A percentile compares a stretch with the other conserved stretches of the same genome.
These are phyloP conservation scores for Aegilops sharonensis DNA, from an alignment of 176 grass and related monocot species.

Conservation along the genomic window DNA sequence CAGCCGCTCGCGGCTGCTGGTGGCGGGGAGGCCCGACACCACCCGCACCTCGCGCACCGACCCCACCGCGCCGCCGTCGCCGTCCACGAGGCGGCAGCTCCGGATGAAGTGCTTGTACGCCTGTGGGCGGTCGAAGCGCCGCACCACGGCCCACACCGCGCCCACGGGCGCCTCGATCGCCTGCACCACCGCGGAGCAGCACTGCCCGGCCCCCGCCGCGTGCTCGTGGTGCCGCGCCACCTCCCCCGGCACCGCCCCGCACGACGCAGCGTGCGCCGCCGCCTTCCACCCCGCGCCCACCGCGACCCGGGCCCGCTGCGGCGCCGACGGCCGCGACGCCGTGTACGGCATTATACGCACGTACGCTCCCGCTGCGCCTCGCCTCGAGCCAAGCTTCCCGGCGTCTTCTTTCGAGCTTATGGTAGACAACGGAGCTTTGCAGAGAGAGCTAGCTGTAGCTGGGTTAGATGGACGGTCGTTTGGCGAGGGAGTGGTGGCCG, in stretches of 20 bases:
- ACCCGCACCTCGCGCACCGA: conserved; percentile 75
- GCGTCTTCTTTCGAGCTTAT: not conserved
- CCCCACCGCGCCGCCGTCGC: conserved; percentile 50
- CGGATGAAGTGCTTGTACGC: conserved; percentile 86
- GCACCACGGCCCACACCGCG: conserved; percentile 79
- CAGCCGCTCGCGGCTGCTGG: conserved; percentile 80
- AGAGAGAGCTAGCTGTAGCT: not conserved
- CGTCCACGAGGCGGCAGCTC: conserved; percentile 59
- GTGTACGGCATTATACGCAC: conserved; percentile 55
- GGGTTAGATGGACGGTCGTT: not conserved
- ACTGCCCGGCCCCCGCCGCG: conserved; percentile 44
- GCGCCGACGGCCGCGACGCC: conserved; percentile 26
- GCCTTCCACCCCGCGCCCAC: not conserved
- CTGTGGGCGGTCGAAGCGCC: conserved; percentile 88
- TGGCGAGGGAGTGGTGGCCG: not conserved
- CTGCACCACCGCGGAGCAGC: conserved; percentile 76
- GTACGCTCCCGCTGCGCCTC: not conserved
- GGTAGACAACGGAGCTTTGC: not conserved
- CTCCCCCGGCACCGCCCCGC: conserved; percentile 43
- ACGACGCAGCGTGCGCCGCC: conserved; percentile 36
- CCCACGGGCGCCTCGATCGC: conserved; percentile 43
- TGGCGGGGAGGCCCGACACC: conserved; percentile 75
- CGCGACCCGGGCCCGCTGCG: conserved; percentile 40
- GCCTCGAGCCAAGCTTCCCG: not conserved
- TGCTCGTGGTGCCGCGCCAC: conserved; percentile 58